Evolutionary conservation across 192 early-diverging fungal genomes (phyloP).

Genomic region (Coemansia sp.): DNA sequence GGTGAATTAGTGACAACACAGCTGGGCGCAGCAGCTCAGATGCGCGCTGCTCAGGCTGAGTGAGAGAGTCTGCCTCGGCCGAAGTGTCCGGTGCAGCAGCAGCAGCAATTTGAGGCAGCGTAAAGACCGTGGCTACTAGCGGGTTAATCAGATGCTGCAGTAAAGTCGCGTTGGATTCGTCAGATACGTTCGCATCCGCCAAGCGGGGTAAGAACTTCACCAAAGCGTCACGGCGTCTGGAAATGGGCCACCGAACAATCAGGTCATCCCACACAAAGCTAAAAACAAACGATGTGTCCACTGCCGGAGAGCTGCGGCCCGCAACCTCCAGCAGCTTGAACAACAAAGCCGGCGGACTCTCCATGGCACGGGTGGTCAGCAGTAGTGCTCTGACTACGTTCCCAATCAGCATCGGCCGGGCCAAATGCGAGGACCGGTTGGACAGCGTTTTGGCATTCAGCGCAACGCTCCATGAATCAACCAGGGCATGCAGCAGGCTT

Average conservation of each 20-base stretch:
- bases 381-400: constrained; percentile 34
- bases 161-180: constrained; percentile 67
- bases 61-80: constrained; percentile 55
- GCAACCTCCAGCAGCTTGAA: constrained; percentile 42
- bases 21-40: constrained; percentile 36
- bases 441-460: constrained; percentile 3
- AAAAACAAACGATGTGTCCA: constrained; percentile 42
- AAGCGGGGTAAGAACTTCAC: constrained; percentile 70
- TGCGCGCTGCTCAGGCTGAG: constrained; percentile 33
- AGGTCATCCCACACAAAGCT: constrained; percentile 41
- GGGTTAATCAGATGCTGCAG: constrained; percentile 85
- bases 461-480: constrained; percentile 24
- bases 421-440: constrained; percentile 24
- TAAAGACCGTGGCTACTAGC: constrained; percentile 56
- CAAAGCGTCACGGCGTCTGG: constrained; percentile 56
- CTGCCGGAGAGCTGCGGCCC: constrained; percentile 34
- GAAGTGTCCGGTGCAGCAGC: constrained; percentile 60
- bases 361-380: constrained; percentile 30
- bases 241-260: constrained; percentile 63
- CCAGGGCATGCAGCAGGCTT: constrained; percentile 27
- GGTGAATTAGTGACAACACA: constrained; percentile 32
- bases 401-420: constrained; percentile 31
- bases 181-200: constrained; percentile 57
- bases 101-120: constrained; percentile 66
- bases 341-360: constrained; percentile 31